These are phyloP conservation scores for Penicillium sp. DNA, from an alignment of 2,329 filamentous ascomycete species.

Conservation along the genomic window DNA sequence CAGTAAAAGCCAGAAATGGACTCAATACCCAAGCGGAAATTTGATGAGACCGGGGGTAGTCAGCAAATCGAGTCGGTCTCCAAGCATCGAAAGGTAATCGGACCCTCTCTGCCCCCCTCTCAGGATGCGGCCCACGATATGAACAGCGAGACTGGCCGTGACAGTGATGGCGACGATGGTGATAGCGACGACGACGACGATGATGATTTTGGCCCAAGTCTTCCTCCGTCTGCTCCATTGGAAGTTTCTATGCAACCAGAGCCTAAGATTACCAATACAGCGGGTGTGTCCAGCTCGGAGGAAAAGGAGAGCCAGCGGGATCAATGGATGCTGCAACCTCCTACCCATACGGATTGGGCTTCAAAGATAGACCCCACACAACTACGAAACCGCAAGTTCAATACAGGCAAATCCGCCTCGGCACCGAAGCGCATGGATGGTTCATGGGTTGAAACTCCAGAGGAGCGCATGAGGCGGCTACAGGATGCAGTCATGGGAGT, in stretches of 20 bases:
- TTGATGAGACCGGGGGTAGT: conserved; percentile 6
- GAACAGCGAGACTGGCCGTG: conserved; percentile 18
- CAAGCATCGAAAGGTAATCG: conserved; percentile 46
- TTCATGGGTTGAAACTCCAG: conserved; percentile 88
- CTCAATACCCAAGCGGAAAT: conserved; percentile 23
- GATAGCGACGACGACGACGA: conserved; percentile 33
- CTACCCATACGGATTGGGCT: conserved; percentile 51
- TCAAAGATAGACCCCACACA: conserved; percentile 77
- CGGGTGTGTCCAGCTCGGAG: conserved; percentile 19
- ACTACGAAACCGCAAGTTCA: conserved; percentile 76
- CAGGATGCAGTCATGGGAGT: conserved; percentile 80
- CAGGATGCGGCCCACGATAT: conserved; percentile 26
- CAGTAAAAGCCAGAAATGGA: conserved; percentile 11
- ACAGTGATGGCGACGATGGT: conserved; percentile 23
- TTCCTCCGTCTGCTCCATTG: conserved; percentile 26
- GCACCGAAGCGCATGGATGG: conserved; percentile 45
- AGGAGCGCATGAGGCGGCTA: conserved; percentile 76
- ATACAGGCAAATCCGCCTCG: conserved; percentile 59
- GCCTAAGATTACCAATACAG: neutral
- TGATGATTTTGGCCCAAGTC: conserved; percentile 44
- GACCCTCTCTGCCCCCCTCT: conserved; percentile 55
- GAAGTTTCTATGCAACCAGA: neutral
- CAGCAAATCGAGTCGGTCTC: neutral
- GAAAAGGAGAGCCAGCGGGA: conserved; percentile 59
- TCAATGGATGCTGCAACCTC: conserved; percentile 77